Conservation (phyloP, 1,139 yeast genomes). For the Pichia sp. region DNA sequence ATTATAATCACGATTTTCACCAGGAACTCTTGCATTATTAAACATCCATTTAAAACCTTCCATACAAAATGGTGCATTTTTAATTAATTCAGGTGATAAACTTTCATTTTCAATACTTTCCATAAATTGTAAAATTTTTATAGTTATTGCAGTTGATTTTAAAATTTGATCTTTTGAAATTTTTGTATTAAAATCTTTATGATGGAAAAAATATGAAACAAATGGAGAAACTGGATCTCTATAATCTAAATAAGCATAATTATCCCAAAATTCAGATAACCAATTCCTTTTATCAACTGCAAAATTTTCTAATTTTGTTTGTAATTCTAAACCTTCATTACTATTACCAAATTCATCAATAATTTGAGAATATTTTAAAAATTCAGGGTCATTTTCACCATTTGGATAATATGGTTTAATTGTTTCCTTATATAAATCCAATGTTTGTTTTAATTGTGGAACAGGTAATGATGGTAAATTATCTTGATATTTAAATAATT, state of each 20-base stretch:
- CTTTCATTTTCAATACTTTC: conserved; percentile 51
- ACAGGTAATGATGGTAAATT: conserved; percentile 83
- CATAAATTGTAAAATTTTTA: conserved; percentile 51
- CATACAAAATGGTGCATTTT: conserved; percentile 85
- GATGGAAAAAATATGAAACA: conserved; percentile 85
- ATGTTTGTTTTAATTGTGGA: conserved; percentile 71
- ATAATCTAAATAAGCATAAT: conserved; percentile 84
- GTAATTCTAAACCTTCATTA: conserved; percentile 55
- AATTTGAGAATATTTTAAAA: conserved; percentile 42
- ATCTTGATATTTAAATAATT: conserved; percentile 66
- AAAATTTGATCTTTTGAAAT: conserved; percentile 66
- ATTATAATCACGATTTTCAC: conserved; percentile 51
- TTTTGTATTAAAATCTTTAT: conserved; percentile 54
- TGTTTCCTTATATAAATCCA: conserved; percentile 61
- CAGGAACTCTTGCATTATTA: conserved; percentile 81
- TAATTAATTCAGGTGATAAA: conserved; percentile 73
- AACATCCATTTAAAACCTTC: conserved; percentile 89
- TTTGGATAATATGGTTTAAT: conserved; percentile 59
- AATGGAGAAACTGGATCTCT: conserved; percentile 92
- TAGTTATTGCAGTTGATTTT: conserved; percentile 64
- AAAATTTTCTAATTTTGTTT: conserved; percentile 53
- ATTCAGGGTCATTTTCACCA: conserved; percentile 46
- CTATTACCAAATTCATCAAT: conserved; percentile 61
- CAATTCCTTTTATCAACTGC: conserved; percentile 67
- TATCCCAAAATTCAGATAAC: conserved; percentile 93